phyloP scores from a whole-genome alignment of 495 filamentous ascomycete species.

The Glarea lozoyensis region DNA sequence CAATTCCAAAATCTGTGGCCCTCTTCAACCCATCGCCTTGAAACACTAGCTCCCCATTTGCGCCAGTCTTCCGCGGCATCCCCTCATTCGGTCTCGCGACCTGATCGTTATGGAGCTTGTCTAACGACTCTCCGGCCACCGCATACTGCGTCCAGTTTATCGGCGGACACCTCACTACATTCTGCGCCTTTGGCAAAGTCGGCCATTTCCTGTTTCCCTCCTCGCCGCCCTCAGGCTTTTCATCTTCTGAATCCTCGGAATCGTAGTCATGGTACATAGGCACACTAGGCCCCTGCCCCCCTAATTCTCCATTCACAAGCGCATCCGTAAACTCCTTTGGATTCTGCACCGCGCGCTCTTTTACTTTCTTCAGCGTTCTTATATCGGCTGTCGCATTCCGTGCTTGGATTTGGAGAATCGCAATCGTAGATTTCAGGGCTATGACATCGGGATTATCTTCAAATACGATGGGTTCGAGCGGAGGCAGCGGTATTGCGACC shows the following conservation, averaged over 20 bases:
- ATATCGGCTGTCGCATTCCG: slow-evolving; percentile 67
- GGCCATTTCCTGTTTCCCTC: slow-evolving; percentile 21
- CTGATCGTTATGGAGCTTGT: slow-evolving; percentile 78
- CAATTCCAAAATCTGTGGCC: slow-evolving; percentile 49
- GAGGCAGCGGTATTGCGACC: slow-evolving; percentile 36
- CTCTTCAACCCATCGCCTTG: slow-evolving; percentile 18
- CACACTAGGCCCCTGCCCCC: slow-evolving; percentile 18
- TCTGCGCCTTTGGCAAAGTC: slow-evolving; percentile 68
- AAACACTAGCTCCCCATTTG: slow-evolving; percentile 27
- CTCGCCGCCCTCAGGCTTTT: not conserved
- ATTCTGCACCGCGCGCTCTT: slow-evolving; percentile 53
- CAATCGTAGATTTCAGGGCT: slow-evolving; percentile 69
- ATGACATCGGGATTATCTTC: slow-evolving; percentile 77
- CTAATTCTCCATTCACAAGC: slow-evolving; percentile 45
- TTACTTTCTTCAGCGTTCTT: slow-evolving; percentile 49
- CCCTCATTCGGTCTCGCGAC: slow-evolving; percentile 51
- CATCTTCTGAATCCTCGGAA: slow-evolving; percentile 29
- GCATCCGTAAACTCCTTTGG: slow-evolving; percentile 61
- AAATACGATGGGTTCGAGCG: slow-evolving; percentile 60
- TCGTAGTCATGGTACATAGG: slow-evolving; percentile 19
- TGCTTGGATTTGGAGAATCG: slow-evolving; percentile 75
- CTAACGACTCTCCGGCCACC: slow-evolving; percentile 68
- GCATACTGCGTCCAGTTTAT: slow-evolving; percentile 90
- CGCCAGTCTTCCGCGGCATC: slow-evolving; percentile 31
- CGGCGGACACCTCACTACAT: slow-evolving; percentile 71